Percentiles rank a stretch among this genome's conserved stretches.
Evolutionary conservation across 768 basidiomycete species (phyloP).

Genomic region (Mrakia frigida): DNA sequence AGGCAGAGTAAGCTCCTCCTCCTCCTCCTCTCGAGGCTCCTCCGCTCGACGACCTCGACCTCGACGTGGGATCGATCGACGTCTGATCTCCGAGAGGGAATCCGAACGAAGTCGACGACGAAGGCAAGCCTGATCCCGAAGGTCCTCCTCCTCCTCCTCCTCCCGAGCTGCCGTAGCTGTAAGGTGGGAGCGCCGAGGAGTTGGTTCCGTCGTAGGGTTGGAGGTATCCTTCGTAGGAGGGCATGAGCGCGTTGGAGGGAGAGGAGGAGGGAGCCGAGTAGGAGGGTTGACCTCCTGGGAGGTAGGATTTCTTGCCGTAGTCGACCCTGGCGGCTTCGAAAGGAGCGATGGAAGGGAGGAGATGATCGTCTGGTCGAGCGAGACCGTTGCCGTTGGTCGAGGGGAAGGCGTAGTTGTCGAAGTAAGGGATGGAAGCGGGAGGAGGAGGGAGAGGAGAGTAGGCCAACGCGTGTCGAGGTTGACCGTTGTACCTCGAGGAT

Average conservation of each 20-base stretch:
- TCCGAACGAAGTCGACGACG: neutral
- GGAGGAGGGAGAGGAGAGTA: neutral
- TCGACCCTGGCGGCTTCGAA: neutral
- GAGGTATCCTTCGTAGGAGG: neutral
- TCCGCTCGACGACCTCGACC: slow-evolving; percentile 5
- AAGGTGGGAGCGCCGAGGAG: no score
- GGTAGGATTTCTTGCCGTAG: neutral
- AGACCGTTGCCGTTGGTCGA: neutral
- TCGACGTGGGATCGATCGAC: no score
- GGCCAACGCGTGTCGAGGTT: neutral
- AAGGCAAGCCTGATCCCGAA: neutral
- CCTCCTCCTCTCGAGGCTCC: neutral
- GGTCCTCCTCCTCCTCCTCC: no score
- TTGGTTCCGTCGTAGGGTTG: neutral
- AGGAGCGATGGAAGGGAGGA: neutral
- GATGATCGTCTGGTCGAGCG: neutral
- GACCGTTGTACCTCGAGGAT: neutral
- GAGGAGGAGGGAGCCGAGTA: neutral
- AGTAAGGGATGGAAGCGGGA: neutral
- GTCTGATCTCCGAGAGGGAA: neutral
- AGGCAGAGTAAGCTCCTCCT: neutral
- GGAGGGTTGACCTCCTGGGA: neutral
- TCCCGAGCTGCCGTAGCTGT: neutral
- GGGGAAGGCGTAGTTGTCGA: slow-evolving; percentile 1
- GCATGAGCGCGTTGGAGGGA: neutral